Conservation (phyloP, 192 early-diverging fungal species). For the Spizellomyces sp. region DNA sequence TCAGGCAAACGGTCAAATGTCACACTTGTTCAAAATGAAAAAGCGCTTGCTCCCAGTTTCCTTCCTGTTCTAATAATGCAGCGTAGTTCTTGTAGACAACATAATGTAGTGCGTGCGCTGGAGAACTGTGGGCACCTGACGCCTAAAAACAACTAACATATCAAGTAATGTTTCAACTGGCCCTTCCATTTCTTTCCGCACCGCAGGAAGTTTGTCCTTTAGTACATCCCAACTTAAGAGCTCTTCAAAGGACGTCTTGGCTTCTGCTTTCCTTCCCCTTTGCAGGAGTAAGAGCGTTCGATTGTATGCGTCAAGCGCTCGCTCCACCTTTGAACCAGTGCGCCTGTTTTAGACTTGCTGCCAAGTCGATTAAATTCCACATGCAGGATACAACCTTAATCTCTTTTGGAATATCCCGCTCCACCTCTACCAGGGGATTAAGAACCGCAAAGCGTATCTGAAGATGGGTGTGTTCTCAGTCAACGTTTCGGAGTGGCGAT, state of each 20-base stretch:
- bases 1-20: not conserved
- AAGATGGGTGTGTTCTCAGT: too few relatives aligned
- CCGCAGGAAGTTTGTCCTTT: conserved; percentile 10
- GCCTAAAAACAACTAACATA: conserved; percentile 1
- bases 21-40: conserved; percentile 15
- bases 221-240: conserved; percentile 15
- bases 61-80: conserved; percentile 11
- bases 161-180: not conserved
- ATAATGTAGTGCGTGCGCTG: conserved; percentile 13
- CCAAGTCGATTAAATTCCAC: not conserved
- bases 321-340: conserved; percentile 13
- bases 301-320: conserved; percentile 24
- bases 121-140: conserved; percentile 20
- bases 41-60: conserved; percentile 7
- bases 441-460: conserved; percentile 3
- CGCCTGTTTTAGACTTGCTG: not conserved
- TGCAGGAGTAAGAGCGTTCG: conserved; percentile 2
- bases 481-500: too few relatives aligned
- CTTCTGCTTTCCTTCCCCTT: conserved; percentile 9
- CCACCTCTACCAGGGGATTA: not conserved
- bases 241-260: conserved; percentile 10
- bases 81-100: conserved; percentile 26
- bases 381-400: not conserved
- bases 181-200: not conserved
- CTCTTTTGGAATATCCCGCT: not conserved